Conservation (phyloP, 139 green algal species). For the Coelastrella sp. region DNA sequence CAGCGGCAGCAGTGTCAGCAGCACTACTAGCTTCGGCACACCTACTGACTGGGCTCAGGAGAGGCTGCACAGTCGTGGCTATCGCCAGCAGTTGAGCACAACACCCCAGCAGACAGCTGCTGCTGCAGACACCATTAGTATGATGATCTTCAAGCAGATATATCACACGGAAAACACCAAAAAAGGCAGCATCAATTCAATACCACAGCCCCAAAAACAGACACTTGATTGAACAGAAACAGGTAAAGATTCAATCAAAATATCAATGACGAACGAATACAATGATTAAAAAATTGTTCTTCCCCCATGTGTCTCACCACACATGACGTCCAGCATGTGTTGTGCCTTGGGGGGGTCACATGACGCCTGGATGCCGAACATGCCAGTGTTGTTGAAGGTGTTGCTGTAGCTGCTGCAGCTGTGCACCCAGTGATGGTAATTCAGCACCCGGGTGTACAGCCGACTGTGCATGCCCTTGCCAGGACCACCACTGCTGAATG, state of each 20-base stretch:
- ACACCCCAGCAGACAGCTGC: too few species aligned
- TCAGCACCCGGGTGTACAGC: conserved; percentile 96
- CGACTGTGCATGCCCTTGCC: conserved; percentile 98
- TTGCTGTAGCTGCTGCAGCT: conserved; percentile 91
- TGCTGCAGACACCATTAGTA: too few species aligned
- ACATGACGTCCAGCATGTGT: conserved; percentile 69
- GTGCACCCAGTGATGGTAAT: conserved; percentile 76
- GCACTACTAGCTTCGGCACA: background rate
- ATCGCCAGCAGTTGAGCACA: too few species aligned
- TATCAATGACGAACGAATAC: too few species aligned
- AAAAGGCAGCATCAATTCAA: background rate
- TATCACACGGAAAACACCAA: background rate
- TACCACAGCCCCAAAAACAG: background rate
- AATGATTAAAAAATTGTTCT: too few species aligned
- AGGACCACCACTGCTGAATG: conserved; percentile 86
- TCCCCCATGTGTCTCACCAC: conserved; percentile 56
- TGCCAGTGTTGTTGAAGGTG: conserved; percentile 92
- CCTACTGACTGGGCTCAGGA: too few species aligned
- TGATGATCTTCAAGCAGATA: too few species aligned
- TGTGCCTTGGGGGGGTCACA: conserved; percentile 54
- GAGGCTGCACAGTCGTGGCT: too few species aligned
- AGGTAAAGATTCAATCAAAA: too few species aligned
- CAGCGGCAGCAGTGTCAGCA: background rate
- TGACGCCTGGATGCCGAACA: conserved; percentile 84
- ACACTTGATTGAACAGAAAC: background rate